Percentiles rank a stretch among this genome's conserved stretches.
These are phyloP conservation scores for Pichia paraexigua DNA, from an alignment of 805 yeast species.

Conservation along the genomic window DNA sequence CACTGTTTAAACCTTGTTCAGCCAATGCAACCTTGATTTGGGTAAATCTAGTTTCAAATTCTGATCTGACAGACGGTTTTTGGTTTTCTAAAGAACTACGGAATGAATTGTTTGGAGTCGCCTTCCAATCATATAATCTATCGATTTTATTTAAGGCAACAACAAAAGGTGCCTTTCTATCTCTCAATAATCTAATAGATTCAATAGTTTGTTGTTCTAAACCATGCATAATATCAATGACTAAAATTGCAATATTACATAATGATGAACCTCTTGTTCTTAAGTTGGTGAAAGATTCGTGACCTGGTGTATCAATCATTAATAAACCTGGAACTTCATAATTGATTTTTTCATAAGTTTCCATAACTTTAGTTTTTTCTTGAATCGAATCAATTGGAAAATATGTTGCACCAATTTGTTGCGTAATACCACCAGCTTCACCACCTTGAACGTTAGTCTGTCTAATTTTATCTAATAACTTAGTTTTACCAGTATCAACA, in stretches of 20 bases:
- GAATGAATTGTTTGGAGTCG: slow-evolving; percentile 87
- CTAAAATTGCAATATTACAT: slow-evolving; percentile 98
- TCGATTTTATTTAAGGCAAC: slow-evolving; percentile 97
- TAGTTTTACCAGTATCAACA: slow-evolving; percentile 99
- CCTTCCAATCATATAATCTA: slow-evolving; percentile 92
- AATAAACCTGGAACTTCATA: slow-evolving; percentile 96
- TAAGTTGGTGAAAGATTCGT: slow-evolving; percentile 96
- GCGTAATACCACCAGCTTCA: slow-evolving; percentile 99
- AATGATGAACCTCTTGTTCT: slow-evolving; percentile 98
- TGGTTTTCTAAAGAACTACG: slow-evolving; percentile 87
- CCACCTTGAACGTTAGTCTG: slow-evolving; percentile 99
- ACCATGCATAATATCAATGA: slow-evolving; percentile 98
- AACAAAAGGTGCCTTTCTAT: slow-evolving; percentile 95
- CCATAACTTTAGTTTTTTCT: slow-evolving; percentile 88
- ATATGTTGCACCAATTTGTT: slow-evolving; percentile 99
- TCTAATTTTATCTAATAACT: slow-evolving; percentile 91
- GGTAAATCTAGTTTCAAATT: slow-evolving; percentile 80
- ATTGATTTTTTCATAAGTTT: slow-evolving; percentile 70
- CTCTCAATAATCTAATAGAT: slow-evolving; percentile 84
- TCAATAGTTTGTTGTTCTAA: slow-evolving; percentile 96
- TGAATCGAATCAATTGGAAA: slow-evolving; percentile 95
- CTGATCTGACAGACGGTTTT: slow-evolving; percentile 77
- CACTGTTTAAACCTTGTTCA: slow-evolving; percentile 98
- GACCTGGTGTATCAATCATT: slow-evolving; percentile 98
- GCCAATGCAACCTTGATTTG: slow-evolving; percentile 85